A percentile compares a stretch with the other conserved stretches of the same genome.
Evolutionary conservation across 2,329 filamentous ascomycete species (phyloP).

Genomic region (Apiospora marii): DNA sequence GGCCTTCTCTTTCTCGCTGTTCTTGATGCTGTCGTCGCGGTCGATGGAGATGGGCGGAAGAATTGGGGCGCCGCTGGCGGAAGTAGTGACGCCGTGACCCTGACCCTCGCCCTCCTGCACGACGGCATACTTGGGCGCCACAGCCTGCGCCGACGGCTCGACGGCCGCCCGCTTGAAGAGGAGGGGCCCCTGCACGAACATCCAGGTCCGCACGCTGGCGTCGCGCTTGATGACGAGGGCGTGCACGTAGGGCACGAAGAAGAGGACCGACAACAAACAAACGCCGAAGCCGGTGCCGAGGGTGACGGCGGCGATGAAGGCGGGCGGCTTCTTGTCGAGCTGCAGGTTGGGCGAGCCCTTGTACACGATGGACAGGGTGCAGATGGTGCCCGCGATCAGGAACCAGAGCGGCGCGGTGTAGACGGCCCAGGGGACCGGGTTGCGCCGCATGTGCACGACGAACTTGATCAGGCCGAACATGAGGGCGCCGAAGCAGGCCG

Average conservation of each 20-base stretch:
- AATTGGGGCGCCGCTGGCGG: slow-evolving; percentile 34
- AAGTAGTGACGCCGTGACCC: slow-evolving; percentile 33
- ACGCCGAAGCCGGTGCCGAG: slow-evolving; percentile 70
- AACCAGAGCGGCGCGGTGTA: slow-evolving; percentile 80
- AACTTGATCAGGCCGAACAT: slow-evolving; percentile 79
- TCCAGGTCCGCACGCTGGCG: slow-evolving; percentile 68
- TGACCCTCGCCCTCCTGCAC: slow-evolving; percentile 69
- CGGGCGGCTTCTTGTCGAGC: slow-evolving; percentile 70
- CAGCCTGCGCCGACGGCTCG: slow-evolving; percentile 59
- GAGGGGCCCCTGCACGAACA: slow-evolving; percentile 68
- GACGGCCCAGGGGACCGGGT: slow-evolving; percentile 76
- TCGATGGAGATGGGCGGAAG: not conserved
- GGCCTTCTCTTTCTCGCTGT: slow-evolving; percentile 55
- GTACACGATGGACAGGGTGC: slow-evolving; percentile 81
- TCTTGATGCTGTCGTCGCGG: slow-evolving; percentile 37
- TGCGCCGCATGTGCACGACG: slow-evolving; percentile 74
- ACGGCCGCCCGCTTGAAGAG: slow-evolving; percentile 67
- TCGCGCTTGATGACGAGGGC: slow-evolving; percentile 74
- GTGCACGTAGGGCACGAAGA: slow-evolving; percentile 78
- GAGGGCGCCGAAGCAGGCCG: slow-evolving; percentile 68
- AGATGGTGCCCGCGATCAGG: slow-evolving; percentile 76
- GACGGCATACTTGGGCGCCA: slow-evolving; percentile 79
- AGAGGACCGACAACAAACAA: slow-evolving; percentile 65
- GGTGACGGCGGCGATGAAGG: slow-evolving; percentile 74
- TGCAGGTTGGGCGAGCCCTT: slow-evolving; percentile 77